Base-by-base conservation (phyloP, 768 basidiomycete genomes). In the Hericium erinaceus region DNA sequence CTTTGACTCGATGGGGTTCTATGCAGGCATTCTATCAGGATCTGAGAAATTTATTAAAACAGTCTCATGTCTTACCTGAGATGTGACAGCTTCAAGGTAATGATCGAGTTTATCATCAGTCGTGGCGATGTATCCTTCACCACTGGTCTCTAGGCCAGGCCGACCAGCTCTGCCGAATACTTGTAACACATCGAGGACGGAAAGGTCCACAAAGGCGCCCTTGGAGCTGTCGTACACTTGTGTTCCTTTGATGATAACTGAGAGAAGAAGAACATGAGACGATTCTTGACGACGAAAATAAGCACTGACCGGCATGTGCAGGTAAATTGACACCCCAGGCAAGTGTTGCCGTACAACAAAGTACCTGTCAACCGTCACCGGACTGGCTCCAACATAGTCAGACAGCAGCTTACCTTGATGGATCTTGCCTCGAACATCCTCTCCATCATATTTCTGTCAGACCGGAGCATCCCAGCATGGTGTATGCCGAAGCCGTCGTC, bases 311-410 rank as follows among this genome's bases (percentile, higher is more conserved):
- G 57, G 97, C 97, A 72, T 98, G 95, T 16, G 97, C 97, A 38
- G 97, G 97, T 61, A 99, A 75, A 70, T 99, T 99, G 64, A 99
- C 97, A 72, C 97, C 97, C 97, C 97, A 99, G 4, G 97, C 97
- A 46, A 99, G 78, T 2, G 97, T 99, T 5, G 97, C 92, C 2
- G 97, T 99, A 75, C 97, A 99, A 70, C 92, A 97, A 16, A 99
- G 76, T 53, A 99, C 95, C 95, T 97, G 64, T 22, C 26, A n/a
- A 49, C 24, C 12, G n/a, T 62, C 56, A 22, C 6, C 10, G 60
- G 38, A 22, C 33, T 26, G 11, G 33, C 28, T 2, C 7, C 33
- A 13, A 7, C 15, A 24, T 40, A 10, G 28, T 16, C 0, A 39
- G 16, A 13, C 13, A 41, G 12, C 11, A 15, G 9, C 54, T 61